A percentile compares a stretch with the other conserved stretches of the same genome.
Conservation (phyloP, 1,139 yeast species). For the Saccharomyces hybrid region DNA sequence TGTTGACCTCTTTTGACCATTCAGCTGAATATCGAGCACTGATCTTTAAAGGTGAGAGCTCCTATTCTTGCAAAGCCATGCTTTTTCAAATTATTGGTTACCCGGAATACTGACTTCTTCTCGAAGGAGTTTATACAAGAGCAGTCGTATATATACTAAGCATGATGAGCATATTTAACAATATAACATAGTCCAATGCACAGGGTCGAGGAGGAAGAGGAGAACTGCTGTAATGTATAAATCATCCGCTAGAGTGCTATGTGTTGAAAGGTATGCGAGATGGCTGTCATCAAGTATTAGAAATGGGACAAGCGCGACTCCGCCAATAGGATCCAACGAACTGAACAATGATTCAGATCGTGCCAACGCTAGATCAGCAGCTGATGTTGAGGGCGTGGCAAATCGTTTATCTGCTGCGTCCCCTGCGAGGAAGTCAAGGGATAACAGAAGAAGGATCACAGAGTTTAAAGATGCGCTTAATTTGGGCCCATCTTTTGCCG, state of each 20-base stretch:
- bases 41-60: not conserved
- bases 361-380: not conserved
- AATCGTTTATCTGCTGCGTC: no score
- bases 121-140: not conserved
- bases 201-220: not conserved
- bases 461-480: constrained; percentile 63
- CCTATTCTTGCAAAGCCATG: not conserved
- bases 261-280: not conserved
- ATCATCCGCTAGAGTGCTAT: not conserved
- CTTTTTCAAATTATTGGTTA: not conserved
- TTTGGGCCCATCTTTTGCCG: constrained; percentile 90
- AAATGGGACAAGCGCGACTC: not conserved
- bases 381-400: not conserved
- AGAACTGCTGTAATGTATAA: not conserved
- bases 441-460: constrained; percentile 44
- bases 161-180: not conserved
- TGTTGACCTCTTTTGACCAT: not conserved
- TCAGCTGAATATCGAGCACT: not conserved
- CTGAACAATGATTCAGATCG: not conserved
- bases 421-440: not conserved
- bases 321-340: not conserved
- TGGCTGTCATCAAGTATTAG: not conserved
- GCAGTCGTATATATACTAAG: not conserved
- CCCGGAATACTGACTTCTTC: not conserved
- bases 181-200: not conserved